Conservation (phyloP, 2,329 filamentous ascomycete genomes). For the Madurella mycetomatis region DNA sequence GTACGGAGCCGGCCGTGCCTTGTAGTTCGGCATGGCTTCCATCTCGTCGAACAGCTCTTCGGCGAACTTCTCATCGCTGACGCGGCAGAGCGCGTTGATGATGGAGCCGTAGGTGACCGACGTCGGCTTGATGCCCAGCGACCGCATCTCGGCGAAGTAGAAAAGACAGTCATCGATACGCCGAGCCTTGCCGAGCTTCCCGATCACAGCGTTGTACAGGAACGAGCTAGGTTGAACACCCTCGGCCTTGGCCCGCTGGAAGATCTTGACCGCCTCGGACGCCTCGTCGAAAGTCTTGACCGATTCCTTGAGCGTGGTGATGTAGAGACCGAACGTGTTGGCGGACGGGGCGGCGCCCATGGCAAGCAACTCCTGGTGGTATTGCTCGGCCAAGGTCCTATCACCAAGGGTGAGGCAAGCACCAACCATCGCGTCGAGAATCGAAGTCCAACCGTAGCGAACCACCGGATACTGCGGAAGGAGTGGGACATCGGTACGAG, state of each 20-base stretch:
- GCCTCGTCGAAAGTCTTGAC: conserved; percentile 98
- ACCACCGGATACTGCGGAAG: conserved; percentile 80
- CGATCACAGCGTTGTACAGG: conserved; percentile 96
- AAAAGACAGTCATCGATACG: conserved; percentile 97
- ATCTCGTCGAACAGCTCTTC: conserved; percentile 99
- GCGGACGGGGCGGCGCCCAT: conserved; percentile 91
- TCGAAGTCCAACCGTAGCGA: conserved; percentile 92
- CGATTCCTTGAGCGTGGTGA: conserved; percentile 96
- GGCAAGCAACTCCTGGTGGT: conserved; percentile 84
- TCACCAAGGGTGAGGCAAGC: conserved; percentile 81
- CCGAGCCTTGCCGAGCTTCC: conserved; percentile 95
- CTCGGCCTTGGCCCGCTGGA: conserved; percentile 87
- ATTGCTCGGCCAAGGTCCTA: conserved; percentile 75
- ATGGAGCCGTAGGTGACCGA: conserved; percentile 98
- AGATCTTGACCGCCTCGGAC: conserved; percentile 94
- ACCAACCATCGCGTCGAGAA: conserved; percentile 93
- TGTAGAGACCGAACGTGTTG: conserved; percentile 97
- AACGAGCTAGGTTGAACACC: conserved; percentile 95
- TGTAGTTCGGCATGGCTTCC: conserved; percentile 98
- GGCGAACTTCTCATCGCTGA: conserved; percentile 95
- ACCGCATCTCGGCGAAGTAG: conserved; percentile 97
- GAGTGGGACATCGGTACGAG: conserved; percentile 81
- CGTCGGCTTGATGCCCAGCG: conserved; percentile 85
- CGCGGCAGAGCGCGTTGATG: conserved; percentile 94
- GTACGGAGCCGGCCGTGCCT: conserved; percentile 92